Evolutionary conservation across 2,329 filamentous ascomycete genomes (phyloP).

Genomic region (Colletotrichum caudatum): DNA sequence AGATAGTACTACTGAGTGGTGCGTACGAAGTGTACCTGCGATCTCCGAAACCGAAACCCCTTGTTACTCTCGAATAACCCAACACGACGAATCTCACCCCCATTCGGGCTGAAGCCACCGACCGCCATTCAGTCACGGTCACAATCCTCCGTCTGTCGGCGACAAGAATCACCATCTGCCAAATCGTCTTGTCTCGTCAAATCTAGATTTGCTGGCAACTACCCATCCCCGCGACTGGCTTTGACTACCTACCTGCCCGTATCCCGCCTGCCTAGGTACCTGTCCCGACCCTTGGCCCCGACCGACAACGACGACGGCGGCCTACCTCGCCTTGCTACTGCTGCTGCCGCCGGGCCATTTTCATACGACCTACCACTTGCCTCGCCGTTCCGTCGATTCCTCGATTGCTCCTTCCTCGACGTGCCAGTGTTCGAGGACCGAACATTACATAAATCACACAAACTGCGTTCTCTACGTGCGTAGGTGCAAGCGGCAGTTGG

Average conservation of each 20-base stretch:
- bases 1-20: constrained; percentile 2
- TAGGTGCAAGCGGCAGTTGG: constrained; percentile 14
- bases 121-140: constrained; percentile 33
- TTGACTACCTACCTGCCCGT: background rate
- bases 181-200: constrained; percentile 20
- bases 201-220: constrained; percentile 16
- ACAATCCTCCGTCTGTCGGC: constrained; percentile 19
- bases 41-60: constrained; percentile 43
- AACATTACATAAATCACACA: background rate
- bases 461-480: constrained; percentile 9
- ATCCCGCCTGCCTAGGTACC: background rate
- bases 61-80: constrained; percentile 40
- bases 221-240: constrained; percentile 1
- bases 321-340: background rate
- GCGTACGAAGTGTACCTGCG: constrained; percentile 19
- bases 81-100: constrained; percentile 39
- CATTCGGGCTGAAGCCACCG: constrained; percentile 39
- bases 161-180: constrained; percentile 21
- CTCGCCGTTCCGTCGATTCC: background rate
- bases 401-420: background rate
- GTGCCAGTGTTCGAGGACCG: background rate
- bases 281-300: background rate
- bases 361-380: constrained; percentile 5
- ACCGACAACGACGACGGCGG: constrained; percentile 7
- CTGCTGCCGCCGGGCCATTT: constrained; percentile 3